Evolutionary conservation across 768 basidiomycete genomes (phyloP).

Genomic region (Cystobasidium tubakii): DNA sequence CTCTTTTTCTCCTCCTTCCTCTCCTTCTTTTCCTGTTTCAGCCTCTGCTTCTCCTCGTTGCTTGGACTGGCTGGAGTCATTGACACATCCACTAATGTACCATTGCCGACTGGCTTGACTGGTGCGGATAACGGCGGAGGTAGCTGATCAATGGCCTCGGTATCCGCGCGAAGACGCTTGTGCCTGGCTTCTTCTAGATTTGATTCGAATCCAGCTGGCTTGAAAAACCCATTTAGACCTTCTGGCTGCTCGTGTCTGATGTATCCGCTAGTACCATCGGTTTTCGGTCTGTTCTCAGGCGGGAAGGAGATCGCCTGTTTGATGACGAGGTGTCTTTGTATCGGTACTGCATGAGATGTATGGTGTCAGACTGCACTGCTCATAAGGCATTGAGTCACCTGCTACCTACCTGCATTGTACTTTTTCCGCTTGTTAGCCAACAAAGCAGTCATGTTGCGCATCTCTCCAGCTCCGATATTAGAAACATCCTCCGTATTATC

Average conservation of each 20-base stretch:
- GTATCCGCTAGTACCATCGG: background rate
- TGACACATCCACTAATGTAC: background rate
- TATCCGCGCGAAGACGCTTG: background rate
- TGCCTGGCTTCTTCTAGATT: background rate
- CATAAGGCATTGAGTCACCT: no score
- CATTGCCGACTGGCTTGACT: background rate
- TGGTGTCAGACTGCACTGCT: no score
- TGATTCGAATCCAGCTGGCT: slow-evolving; percentile 12
- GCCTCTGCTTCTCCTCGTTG: background rate
- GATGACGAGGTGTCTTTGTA: slow-evolving; percentile 24
- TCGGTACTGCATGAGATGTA: background rate
- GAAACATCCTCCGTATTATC: slow-evolving; percentile 13
- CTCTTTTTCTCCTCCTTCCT: slow-evolving; percentile 9
- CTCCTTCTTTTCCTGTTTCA: slow-evolving; percentile 5
- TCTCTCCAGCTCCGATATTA: slow-evolving; percentile 23
- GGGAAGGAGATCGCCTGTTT: slow-evolving; percentile 14
- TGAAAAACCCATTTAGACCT: slow-evolving; percentile 25
- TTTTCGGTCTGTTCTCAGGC: background rate
- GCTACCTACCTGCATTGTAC: background rate
- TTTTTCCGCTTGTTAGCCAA: slow-evolving; percentile 23
- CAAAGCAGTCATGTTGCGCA: slow-evolving; percentile 20
- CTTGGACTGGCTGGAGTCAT: background rate
- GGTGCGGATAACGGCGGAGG: background rate
- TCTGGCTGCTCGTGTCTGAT: slow-evolving; percentile 22
- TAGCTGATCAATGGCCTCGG: background rate